phyloP scores from a whole-genome alignment of 495 filamentous ascomycete genomes.

The Podospora conica region DNA sequence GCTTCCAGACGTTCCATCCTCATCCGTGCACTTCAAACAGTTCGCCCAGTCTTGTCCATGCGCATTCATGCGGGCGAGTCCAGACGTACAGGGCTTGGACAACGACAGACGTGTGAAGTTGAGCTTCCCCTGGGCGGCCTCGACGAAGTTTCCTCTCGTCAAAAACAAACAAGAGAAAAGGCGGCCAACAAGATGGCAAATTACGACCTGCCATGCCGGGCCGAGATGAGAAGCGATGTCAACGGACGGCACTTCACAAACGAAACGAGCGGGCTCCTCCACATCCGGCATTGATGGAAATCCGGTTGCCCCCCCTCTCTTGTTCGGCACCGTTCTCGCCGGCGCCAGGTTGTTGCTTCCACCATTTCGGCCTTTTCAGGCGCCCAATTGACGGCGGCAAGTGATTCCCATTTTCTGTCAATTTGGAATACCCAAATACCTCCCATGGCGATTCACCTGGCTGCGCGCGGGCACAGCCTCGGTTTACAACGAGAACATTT shows the following conservation, averaged over 20 bases:
- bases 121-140: neutral
- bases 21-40: conserved; percentile 27
- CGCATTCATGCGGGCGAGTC: conserved; percentile 24
- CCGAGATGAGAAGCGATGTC: neutral
- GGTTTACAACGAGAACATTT: conserved; percentile 5
- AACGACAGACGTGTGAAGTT: conserved; percentile 9
- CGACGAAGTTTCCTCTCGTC: neutral
- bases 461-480: neutral
- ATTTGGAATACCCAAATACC: conserved; percentile 26
- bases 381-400: conserved; percentile 14
- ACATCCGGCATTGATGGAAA: conserved; percentile 14
- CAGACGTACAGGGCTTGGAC: conserved; percentile 5
- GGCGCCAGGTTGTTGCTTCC: conserved; percentile 14
- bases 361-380: conserved; percentile 17
- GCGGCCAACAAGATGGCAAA: neutral
- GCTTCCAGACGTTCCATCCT: conserved; percentile 28
- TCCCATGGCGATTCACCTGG: conserved; percentile 5
- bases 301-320: conserved; percentile 7
- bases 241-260: conserved; percentile 6
- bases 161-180: neutral
- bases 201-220: neutral
- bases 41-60: conserved; percentile 18
- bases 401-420: conserved; percentile 15
- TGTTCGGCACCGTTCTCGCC: conserved; percentile 12
- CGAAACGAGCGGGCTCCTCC: neutral